Conservation (phyloP, 768 basidiomycete genomes). For the Boletus sp. region DNA sequence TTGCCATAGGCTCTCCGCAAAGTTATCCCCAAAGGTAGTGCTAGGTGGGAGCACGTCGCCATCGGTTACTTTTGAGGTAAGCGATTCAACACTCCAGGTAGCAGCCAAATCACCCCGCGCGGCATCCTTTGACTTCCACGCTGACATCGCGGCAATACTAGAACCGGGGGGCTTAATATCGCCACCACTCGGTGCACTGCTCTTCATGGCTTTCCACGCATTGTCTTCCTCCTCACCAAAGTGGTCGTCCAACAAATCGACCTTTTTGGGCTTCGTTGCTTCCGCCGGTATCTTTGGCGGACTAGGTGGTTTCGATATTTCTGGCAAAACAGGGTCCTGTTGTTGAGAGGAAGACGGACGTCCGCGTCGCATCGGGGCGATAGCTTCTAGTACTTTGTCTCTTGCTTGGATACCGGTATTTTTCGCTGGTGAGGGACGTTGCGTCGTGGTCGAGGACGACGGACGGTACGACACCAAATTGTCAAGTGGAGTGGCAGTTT, state of each 20-base stretch:
- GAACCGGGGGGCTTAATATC: constrained; percentile 25
- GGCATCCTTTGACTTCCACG: constrained; percentile 31
- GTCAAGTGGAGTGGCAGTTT: constrained; percentile 33
- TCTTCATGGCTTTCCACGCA: constrained; percentile 45
- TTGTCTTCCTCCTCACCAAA: constrained; percentile 44
- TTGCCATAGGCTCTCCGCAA: constrained; percentile 55
- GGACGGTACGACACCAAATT: constrained; percentile 40
- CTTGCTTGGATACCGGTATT: constrained; percentile 64
- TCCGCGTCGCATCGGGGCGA: constrained; percentile 76
- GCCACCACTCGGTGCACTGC: constrained; percentile 12
- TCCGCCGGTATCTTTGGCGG: constrained; percentile 17
- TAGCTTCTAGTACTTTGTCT: constrained; percentile 76
- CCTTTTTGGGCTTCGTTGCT: constrained; percentile 14
- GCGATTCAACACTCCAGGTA: constrained; percentile 41
- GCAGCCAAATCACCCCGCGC: constrained; percentile 30
- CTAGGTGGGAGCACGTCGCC: constrained; percentile 23
- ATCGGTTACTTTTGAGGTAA: constrained; percentile 22
- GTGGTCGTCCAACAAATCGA: constrained; percentile 37
- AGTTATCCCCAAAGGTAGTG: constrained; percentile 63
- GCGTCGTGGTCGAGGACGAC: constrained; percentile 13
- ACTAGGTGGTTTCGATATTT: constrained; percentile 26
- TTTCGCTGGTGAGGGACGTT: constrained; percentile 22
- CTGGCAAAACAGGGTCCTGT: constrained; percentile 36
- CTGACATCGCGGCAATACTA: constrained; percentile 19
- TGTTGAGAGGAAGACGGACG: constrained; percentile 47